A percentile compares a stretch with the other conserved stretches of the same genome.
These are phyloP conservation scores for Peniophora sp. DNA, from an alignment of 1,284 basidiomycete species.

Conservation along the genomic window DNA sequence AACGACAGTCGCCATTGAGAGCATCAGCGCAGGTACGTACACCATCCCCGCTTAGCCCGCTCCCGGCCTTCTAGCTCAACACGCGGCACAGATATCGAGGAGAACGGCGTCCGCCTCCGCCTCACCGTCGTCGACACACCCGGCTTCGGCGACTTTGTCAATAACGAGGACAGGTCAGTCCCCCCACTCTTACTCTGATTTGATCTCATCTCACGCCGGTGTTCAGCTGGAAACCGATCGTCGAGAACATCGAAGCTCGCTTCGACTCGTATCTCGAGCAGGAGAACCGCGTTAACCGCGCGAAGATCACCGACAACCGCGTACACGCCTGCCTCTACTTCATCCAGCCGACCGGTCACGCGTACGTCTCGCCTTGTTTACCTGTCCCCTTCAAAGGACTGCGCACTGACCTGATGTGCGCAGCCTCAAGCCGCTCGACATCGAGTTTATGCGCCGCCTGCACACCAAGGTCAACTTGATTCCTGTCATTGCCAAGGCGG, in stretches of 20 bases:
- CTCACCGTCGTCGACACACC: slow-evolving; percentile 97
- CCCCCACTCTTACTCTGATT: slow-evolving; percentile 1
- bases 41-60: slow-evolving; percentile 12
- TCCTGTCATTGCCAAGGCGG: slow-evolving; percentile 93
- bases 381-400: slow-evolving; percentile 5
- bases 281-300: slow-evolving; percentile 93
- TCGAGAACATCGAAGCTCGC: slow-evolving; percentile 94
- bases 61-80: slow-evolving; percentile 17
- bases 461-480: slow-evolving; percentile 97
- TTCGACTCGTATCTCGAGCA: slow-evolving; percentile 96
- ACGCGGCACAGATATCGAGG: slow-evolving; percentile 80
- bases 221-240: slow-evolving; percentile 89
- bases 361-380: slow-evolving; percentile 39
- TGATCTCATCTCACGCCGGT: neutral
- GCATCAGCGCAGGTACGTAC: slow-evolving; percentile 81
- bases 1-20: slow-evolving; percentile 93
- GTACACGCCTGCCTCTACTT: slow-evolving; percentile 96
- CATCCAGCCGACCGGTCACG: slow-evolving; percentile 95
- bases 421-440: slow-evolving; percentile 92
- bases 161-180: slow-evolving; percentile 88
- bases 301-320: slow-evolving; percentile 81
- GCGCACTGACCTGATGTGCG: slow-evolving; percentile 2
- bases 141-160: slow-evolving; percentile 95
- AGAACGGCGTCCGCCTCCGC: slow-evolving; percentile 90
- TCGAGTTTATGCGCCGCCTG: slow-evolving; percentile 94